These are phyloP conservation scores for Aureobasidium zeae DNA, from an alignment of 2,329 filamentous ascomycete genomes.

Conservation along the genomic window DNA sequence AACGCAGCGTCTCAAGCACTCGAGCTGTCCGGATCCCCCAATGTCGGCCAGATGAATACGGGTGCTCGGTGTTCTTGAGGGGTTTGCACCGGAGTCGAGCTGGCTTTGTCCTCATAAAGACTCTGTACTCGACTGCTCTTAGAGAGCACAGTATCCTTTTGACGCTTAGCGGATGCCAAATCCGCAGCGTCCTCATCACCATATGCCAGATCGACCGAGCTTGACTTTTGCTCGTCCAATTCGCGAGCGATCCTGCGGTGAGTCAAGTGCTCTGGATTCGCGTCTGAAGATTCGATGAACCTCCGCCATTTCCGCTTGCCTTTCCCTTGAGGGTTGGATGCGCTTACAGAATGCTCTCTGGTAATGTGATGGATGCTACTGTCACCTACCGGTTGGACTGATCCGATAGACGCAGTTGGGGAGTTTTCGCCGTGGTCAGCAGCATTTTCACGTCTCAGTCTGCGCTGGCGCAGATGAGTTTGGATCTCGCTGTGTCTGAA, in stretches of 20 bases:
- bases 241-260: slow-evolving; percentile 38
- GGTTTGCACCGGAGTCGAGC: neutral
- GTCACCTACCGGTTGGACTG: neutral
- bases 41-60: slow-evolving; percentile 11
- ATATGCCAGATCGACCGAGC: slow-evolving; percentile 41
- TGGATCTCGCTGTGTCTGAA: slow-evolving; percentile 86
- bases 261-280: slow-evolving; percentile 32
- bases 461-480: slow-evolving; percentile 42
- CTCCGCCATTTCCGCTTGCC: slow-evolving; percentile 29
- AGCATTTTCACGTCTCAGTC: slow-evolving; percentile 14
- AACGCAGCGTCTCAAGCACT: neutral
- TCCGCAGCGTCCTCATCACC: slow-evolving; percentile 11
- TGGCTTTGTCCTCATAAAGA: neutral
- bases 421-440: neutral
- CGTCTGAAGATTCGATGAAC: slow-evolving; percentile 30
- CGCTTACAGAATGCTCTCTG: slow-evolving; percentile 2
- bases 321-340: neutral
- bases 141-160: neutral
- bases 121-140: neutral
- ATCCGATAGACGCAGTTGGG: neutral
- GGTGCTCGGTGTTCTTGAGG: neutral
- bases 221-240: slow-evolving; percentile 33
- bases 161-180: neutral
- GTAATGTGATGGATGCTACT: neutral
- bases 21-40: neutral